Percentiles rank a stretch among this genome's conserved stretches.
Conservation (phyloP, 495 filamentous ascomycete genomes). For the Aspergillus asperescens region DNA sequence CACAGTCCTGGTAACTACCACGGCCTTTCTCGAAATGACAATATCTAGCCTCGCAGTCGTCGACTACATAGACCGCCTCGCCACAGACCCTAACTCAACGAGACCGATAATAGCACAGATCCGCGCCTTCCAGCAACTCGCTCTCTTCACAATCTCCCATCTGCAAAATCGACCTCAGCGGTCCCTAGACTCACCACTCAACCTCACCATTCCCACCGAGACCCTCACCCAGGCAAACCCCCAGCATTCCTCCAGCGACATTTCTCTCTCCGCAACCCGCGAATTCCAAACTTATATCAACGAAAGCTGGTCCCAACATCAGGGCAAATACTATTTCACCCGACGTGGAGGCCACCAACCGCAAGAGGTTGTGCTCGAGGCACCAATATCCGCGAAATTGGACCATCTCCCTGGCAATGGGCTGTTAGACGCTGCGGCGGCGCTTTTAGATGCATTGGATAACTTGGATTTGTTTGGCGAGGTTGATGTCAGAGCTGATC, state of each 20-base stretch:
- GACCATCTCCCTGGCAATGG: conserved; percentile 18
- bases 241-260: conserved; percentile 24
- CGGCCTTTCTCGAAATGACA: conserved; percentile 45
- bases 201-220: not conserved
- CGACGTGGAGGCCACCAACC: conserved; percentile 31
- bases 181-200: not conserved
- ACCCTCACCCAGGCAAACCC: not conserved
- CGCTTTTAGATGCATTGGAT: conserved; percentile 18
- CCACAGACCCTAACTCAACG: conserved; percentile 18
- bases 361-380: conserved; percentile 30
- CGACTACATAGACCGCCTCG: conserved; percentile 46
- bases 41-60: conserved; percentile 43
- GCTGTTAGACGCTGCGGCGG: conserved; percentile 20
- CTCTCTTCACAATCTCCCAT: not conserved
- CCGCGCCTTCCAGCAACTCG: not conserved
- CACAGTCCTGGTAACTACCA: conserved; percentile 29
- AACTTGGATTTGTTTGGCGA: conserved; percentile 21
- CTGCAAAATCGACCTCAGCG: conserved; percentile 14
- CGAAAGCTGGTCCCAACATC: conserved; percentile 36
- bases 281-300: conserved; percentile 36
- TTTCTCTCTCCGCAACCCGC: conserved; percentile 26
- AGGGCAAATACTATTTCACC: conserved; percentile 40
- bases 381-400: conserved; percentile 17
- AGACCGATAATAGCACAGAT: conserved; percentile 10
- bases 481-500: not conserved